These are phyloP conservation scores for Thermothelomyces thermophilus DNA, from an alignment of 2,329 filamentous ascomycete genomes.

Conservation along the genomic window DNA sequence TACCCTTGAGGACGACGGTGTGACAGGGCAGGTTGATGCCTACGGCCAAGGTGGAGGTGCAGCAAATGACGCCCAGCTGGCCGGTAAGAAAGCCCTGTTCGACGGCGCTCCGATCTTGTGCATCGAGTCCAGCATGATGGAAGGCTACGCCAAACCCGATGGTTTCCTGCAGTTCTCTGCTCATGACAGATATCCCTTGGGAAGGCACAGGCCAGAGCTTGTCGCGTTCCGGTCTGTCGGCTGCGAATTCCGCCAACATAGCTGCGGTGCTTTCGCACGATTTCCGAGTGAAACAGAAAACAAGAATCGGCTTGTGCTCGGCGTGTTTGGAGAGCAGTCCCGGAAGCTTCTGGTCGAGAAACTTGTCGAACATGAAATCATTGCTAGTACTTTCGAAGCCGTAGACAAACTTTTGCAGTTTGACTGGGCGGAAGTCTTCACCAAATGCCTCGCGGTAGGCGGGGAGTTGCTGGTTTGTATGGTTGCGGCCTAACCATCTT, in stretches of 20 bases:
- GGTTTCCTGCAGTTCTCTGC: conserved; percentile 51
- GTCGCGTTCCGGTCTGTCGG: conserved; percentile 40
- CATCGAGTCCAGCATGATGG: conserved; percentile 71
- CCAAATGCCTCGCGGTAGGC: conserved; percentile 65
- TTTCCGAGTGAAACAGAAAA: conserved; percentile 75
- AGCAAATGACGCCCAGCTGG: conserved; percentile 75
- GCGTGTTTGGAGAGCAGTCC: conserved; percentile 61
- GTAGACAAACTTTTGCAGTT: conserved; percentile 68
- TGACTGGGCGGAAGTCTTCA: conserved; percentile 74
- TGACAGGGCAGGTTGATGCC: conserved; percentile 81
- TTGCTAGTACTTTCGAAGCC: conserved; percentile 60
- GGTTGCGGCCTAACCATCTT: conserved; percentile 65
- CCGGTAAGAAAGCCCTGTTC: conserved; percentile 64
- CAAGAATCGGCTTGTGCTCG: conserved; percentile 66
- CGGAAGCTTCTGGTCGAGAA: conserved; percentile 59
- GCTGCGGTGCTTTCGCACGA: conserved; percentile 63
- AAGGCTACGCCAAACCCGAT: conserved; percentile 60
- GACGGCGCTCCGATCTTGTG: conserved; percentile 56
- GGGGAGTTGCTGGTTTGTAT: conserved; percentile 52
- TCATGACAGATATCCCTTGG: conserved; percentile 44
- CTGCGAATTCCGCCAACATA: conserved; percentile 61
- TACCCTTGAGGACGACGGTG: conserved; percentile 77
- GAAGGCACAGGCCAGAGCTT: conserved; percentile 59
- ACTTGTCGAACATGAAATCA: conserved; percentile 70
- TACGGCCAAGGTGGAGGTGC: conserved; percentile 77